Percentiles rank a stretch among this genome's conserved stretches.
These are phyloP conservation scores for Bipolaris bicolor DNA, from an alignment of 2,329 filamentous ascomycete genomes.

Conservation along the genomic window DNA sequence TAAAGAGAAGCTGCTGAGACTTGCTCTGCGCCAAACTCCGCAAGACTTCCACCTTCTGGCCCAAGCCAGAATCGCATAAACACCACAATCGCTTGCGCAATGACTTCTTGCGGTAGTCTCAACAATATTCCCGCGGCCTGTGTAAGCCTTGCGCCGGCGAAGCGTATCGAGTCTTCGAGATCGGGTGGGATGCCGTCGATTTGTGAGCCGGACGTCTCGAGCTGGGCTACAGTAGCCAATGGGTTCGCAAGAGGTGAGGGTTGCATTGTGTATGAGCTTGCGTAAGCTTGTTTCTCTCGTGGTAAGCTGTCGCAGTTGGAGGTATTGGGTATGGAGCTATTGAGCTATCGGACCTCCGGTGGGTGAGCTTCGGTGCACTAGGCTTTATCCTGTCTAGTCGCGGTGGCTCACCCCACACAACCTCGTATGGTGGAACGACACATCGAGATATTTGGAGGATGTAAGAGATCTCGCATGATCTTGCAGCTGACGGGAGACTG, in stretches of 20 bases:
- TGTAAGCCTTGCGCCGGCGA: slow-evolving; percentile 73
- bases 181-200: slow-evolving; percentile 67
- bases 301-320: slow-evolving; percentile 3
- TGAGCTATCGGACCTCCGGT: slow-evolving; percentile 5
- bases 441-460: not conserved
- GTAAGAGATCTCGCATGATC: not conserved
- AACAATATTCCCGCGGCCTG: slow-evolving; percentile 82
- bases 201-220: slow-evolving; percentile 64
- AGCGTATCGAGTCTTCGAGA: slow-evolving; percentile 74
- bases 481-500: not conserved
- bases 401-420: not conserved
- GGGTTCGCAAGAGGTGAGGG: slow-evolving; percentile 65
- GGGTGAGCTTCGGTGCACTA: slow-evolving; percentile 8
- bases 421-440: not conserved
- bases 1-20: slow-evolving; percentile 82
- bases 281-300: not conserved
- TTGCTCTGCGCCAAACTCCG: slow-evolving; percentile 66
- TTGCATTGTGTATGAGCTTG: slow-evolving; percentile 29
- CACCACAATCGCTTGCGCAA: slow-evolving; percentile 82
- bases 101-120: slow-evolving; percentile 81
- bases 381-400: slow-evolving; percentile 9
- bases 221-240: slow-evolving; percentile 73
- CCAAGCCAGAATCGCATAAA: slow-evolving; percentile 81
- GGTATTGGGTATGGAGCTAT: slow-evolving; percentile 14
- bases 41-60: slow-evolving; percentile 57